Evolutionary conservation across 805 yeast species (phyloP), one percentile per base, ranked within the genome.

Genomic region (Suhomyces tanzawaensis): DNA sequence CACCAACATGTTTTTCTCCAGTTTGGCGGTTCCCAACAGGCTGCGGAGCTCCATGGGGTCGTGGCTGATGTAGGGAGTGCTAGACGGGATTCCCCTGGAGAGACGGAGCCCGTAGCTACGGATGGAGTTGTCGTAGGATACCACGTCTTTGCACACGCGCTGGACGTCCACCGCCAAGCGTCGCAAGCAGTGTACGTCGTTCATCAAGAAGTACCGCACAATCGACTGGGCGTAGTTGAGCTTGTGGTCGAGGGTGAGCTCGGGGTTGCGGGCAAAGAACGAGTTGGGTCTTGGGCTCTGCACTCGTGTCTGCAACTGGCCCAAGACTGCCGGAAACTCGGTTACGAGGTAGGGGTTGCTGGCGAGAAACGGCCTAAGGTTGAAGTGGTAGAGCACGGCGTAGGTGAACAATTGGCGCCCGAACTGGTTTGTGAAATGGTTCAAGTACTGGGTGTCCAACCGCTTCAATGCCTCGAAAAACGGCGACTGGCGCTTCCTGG

Each of bases 151-250:
- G 21, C 40, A 32, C 5, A 29, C 31, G 19, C 23, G 34, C 12
- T 35, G 31, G 25, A 46, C 34, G 29, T 46, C 49, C 7, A 41
- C 36, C 36, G 29, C 34, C 6, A 46, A 36, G 14, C 46, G 26
- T 14, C 24, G 34, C 28, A 43, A 24, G 29, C 49, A 46, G 30
- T 41, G 47, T 3, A 28, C 38, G 17, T 36, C 38, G 18, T 40
- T 46, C 36, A 37, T 29, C 27, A 43, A 28, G 26, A 40, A 43
- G 37, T 43, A 43, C 33, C 47, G 36, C 14, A 41, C 45, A 11
- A 46, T 32, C n/a, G 40, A n/a, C 27, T 43, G 49, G 11, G 44
- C 36, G 15, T 42, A 43, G 13, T 37, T 35, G n/a, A 46, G 37
- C 23, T 29, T 30, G 16, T 37, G 21, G 9, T 34, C 37, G 14